phyloP scores from a whole-genome alignment of 2,329 filamentous ascomycete species.

The Ophiocordyceps camponoti-saundersi region DNA sequence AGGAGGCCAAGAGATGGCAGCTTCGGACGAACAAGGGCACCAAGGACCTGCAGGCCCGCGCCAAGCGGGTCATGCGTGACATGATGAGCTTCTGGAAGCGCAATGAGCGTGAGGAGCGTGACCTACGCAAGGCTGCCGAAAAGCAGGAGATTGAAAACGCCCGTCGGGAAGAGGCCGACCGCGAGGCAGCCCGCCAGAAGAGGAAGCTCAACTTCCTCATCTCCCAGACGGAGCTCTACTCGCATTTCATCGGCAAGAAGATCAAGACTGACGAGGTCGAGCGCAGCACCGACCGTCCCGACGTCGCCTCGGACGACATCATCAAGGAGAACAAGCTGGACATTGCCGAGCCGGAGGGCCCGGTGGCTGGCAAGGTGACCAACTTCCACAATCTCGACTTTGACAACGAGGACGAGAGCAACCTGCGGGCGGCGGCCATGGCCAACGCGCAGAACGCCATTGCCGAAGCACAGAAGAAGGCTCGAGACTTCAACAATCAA shows the following conservation, averaged over 20 bases:
- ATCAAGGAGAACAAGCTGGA: constrained; percentile 25
- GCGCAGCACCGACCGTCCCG: constrained; percentile 67
- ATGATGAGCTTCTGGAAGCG: constrained; percentile 99
- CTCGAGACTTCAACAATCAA: constrained; percentile 76
- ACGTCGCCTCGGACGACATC: constrained; percentile 38
- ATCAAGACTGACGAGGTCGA: constrained; percentile 96
- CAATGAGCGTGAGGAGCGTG: constrained; percentile 92
- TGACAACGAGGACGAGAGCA: constrained; percentile 81
- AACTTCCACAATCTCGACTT: constrained; percentile 93
- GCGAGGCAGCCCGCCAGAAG: constrained; percentile 93
- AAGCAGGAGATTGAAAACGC: constrained; percentile 92
- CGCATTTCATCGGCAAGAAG: constrained; percentile 98
- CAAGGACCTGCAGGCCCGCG: constrained; percentile 91
- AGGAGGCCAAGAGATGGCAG: constrained; percentile 95
- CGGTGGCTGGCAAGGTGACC: constrained; percentile 56
- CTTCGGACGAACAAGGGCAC: constrained; percentile 95
- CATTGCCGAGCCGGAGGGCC: constrained; percentile 34
- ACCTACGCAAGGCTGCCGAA: constrained; percentile 84
- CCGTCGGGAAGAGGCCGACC: constrained; percentile 90
- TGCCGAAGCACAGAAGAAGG: constrained; percentile 83
- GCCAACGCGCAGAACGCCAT: constrained; percentile 94
- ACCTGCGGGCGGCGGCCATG: constrained; percentile 67
- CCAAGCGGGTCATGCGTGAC: constrained; percentile 96
- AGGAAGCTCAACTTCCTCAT: constrained; percentile 99
- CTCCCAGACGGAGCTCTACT: constrained; percentile 96